These are phyloP conservation scores for Trichoderma atrobrunneum DNA, from an alignment of 2,329 filamentous ascomycete genomes.

Conservation along the genomic window DNA sequence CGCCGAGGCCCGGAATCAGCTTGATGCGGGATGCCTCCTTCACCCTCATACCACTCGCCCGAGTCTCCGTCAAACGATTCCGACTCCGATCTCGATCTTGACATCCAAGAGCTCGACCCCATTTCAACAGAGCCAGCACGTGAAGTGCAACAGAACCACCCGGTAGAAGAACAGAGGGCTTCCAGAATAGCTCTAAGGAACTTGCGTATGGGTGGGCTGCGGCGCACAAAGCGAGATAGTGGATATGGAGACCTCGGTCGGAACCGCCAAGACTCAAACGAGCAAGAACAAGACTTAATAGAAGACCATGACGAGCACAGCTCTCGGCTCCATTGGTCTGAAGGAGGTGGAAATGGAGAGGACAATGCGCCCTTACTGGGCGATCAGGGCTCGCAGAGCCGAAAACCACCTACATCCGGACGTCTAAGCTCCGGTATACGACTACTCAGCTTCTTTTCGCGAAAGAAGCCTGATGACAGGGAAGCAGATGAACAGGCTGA, in stretches of 20 bases:
- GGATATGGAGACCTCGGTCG: constrained; percentile 61
- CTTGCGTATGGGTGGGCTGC: constrained; percentile 63
- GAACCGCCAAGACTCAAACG: constrained; percentile 55
- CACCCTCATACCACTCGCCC: constrained; percentile 57
- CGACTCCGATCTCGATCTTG: constrained; percentile 70
- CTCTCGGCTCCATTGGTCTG: constrained; percentile 55
- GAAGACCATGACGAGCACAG: constrained; percentile 57
- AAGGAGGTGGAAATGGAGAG: constrained; percentile 62
- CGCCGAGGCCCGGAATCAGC: background rate
- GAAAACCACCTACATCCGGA: constrained; percentile 30
- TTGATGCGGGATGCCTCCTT: constrained; percentile 55
- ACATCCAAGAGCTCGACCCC: constrained; percentile 78
- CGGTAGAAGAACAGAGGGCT: constrained; percentile 42
- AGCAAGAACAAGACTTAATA: constrained; percentile 66
- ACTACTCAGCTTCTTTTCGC: constrained; percentile 66
- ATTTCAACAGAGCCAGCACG: constrained; percentile 38
- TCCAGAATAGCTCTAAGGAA: constrained; percentile 68
- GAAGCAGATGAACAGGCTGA: constrained; percentile 51
- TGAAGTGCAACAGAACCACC: constrained; percentile 30
- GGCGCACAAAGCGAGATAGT: constrained; percentile 53
- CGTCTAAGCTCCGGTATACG: constrained; percentile 50
- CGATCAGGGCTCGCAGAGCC: constrained; percentile 31
- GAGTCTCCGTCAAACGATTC: constrained; percentile 66
- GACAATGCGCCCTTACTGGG: constrained; percentile 69
- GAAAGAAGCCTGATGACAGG: constrained; percentile 35